phyloP scores from a whole-genome alignment of 23 red algal species.

The Gracilaria caudata region DNA sequence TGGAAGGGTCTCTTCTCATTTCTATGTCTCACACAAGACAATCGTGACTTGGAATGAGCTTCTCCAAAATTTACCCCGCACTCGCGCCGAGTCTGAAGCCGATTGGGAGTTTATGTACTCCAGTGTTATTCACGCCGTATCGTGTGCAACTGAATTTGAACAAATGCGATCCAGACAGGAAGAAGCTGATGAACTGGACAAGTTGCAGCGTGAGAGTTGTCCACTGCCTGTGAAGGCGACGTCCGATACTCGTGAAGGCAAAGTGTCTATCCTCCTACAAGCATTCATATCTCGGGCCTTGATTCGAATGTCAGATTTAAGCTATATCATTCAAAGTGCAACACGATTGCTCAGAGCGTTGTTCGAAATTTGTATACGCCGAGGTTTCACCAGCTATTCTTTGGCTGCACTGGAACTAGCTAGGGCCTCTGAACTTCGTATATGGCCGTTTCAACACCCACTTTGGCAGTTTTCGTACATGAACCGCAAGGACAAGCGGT shows the following conservation, averaged over 20 bases:
- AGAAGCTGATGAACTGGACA: constrained; percentile 86
- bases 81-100: constrained; percentile 22
- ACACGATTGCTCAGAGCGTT: constrained; percentile 80
- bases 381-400: constrained; percentile 72
- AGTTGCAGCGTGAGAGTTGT: constrained; percentile 64
- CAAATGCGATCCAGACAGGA: constrained; percentile 79
- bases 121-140: constrained; percentile 68
- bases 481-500: constrained; percentile 27
- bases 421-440: constrained; percentile 68
- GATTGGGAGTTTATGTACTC: constrained; percentile 68
- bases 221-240: constrained; percentile 63
- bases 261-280: constrained; percentile 93
- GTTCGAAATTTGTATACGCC: constrained; percentile 80
- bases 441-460: constrained; percentile 96
- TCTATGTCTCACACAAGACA: constrained; percentile 91
- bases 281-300: constrained; percentile 80
- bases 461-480: constrained; percentile 77
- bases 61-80: constrained; percentile 33
- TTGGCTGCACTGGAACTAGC: constrained; percentile 78
- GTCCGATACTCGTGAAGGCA: constrained; percentile 73
- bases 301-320: constrained; percentile 81
- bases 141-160: constrained; percentile 84
- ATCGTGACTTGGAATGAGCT: constrained; percentile 87
- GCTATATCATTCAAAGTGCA: constrained; percentile 85
- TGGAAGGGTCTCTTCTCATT: constrained; percentile 81